Percentiles rank a stretch among this genome's conserved stretches.
These are phyloP conservation scores for Posidonia oceanica DNA, from an alignment of 116 monocot species.

Conservation along the genomic window DNA sequence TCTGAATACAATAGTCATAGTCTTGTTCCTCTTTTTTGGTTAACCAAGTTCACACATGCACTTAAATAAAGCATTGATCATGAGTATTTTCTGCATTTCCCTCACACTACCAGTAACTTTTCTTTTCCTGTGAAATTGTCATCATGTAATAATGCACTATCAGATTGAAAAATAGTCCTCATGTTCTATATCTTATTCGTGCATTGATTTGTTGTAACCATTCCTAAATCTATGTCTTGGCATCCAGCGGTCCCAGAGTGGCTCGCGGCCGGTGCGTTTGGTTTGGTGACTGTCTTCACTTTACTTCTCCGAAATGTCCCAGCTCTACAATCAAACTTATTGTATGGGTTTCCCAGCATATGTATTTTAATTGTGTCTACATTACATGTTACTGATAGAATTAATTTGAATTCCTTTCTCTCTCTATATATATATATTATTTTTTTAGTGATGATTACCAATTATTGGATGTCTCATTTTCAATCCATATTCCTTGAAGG, in stretches of 20 bases:
- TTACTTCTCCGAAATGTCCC: slow-evolving; percentile 87
- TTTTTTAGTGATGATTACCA: too few relatives aligned
- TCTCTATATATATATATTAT: too few relatives aligned
- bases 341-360: slow-evolving; percentile 34
- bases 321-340: slow-evolving; percentile 68
- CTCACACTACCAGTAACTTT: too few relatives aligned
- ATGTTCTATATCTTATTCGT: not conserved
- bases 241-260: slow-evolving; percentile 87
- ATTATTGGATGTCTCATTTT: too few relatives aligned
- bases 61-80: too few relatives aligned
- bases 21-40: not conserved
- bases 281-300: slow-evolving; percentile 79
- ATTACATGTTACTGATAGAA: not conserved
- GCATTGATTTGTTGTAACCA: not conserved
- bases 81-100: too few relatives aligned
- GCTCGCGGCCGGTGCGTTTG: slow-evolving; percentile 90
- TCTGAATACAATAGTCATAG: not conserved
- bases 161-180: too few relatives aligned
- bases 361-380: not conserved
- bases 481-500: too few relatives aligned
- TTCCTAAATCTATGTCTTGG: not conserved
- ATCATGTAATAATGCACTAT: too few relatives aligned
- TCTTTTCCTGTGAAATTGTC: too few relatives aligned
- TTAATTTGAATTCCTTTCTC: too few relatives aligned
- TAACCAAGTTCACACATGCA: not conserved